A percentile compares a stretch with the other conserved stretches of the same genome.
phyloP scores from a whole-genome alignment of 345 rosid species.

The Eucalyptus guilfoylei region DNA sequence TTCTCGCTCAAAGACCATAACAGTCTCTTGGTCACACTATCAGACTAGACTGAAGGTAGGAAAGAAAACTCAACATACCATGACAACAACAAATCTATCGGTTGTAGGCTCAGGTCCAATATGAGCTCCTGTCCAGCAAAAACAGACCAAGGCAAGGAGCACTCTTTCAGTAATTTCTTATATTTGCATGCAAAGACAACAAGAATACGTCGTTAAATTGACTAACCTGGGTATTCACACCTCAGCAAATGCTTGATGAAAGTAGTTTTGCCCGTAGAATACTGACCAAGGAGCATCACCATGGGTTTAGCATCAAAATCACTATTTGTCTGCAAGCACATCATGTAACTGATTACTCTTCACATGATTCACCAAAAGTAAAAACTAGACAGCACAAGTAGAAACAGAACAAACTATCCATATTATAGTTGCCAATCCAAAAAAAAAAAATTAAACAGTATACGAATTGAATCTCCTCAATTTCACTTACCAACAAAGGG shows the following conservation, averaged over 20 bases:
- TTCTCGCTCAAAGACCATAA: background rate
- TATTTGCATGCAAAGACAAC: background rate
- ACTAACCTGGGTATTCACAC: conserved; percentile 73
- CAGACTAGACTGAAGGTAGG: background rate
- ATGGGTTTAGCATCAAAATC: conserved; percentile 97
- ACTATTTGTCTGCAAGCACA: conserved; percentile 50
- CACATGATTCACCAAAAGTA: background rate
- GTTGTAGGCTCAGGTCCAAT: conserved; percentile 99
- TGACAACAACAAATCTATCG: conserved; percentile 93
- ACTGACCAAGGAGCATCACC: conserved; percentile 97
- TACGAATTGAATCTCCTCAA: background rate
- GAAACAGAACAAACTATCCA: background rate
- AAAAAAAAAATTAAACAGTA: background rate
- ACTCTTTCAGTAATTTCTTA: background rate
- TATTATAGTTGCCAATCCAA: background rate
- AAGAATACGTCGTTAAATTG: background rate
- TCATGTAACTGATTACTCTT: background rate
- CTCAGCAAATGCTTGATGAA: conserved; percentile 82
- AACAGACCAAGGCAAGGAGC: background rate
- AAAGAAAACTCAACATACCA: conserved; percentile 29
- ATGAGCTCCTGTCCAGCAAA: conserved; percentile 62
- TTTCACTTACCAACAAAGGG: conserved; percentile 54
- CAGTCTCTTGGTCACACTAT: background rate
- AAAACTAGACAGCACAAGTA: background rate
- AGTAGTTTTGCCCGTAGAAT: conserved; percentile 95